These are phyloP conservation scores for Bothriochloa decipiens DNA, from an alignment of 176 grass and related monocot genomes.

Conservation along the genomic window DNA sequence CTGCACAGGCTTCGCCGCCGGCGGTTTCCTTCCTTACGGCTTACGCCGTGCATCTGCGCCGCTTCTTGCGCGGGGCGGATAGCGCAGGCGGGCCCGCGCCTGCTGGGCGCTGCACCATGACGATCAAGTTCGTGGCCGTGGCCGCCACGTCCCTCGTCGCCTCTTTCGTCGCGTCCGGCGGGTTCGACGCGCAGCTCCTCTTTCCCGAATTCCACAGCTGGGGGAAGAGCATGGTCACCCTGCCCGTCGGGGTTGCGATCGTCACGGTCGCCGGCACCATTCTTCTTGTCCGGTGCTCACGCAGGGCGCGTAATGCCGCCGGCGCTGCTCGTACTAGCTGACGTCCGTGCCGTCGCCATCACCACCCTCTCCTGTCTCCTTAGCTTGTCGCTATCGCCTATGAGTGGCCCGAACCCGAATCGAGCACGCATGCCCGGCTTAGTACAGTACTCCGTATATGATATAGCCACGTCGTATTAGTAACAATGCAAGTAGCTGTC, in stretches of 20 bases:
- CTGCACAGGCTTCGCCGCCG: neutral
- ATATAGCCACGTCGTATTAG: too few species aligned
- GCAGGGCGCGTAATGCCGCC: neutral
- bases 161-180: too few species aligned
- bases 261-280: neutral
- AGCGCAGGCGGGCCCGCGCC: neutral
- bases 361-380: too few species aligned
- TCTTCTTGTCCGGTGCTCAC: neutral
- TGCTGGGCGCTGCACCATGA: neutral
- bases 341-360: too few species aligned
- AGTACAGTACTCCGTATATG: too few species aligned
- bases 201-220: neutral
- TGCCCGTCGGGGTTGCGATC: neutral
- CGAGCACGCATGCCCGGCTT: too few species aligned
- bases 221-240: neutral
- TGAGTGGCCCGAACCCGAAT: too few species aligned
- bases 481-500: too few species aligned
- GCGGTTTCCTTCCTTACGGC: too few species aligned
- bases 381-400: too few species aligned
- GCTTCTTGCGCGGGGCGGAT: neutral
- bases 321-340: too few species aligned
- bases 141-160: too few species aligned
- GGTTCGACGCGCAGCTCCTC: neutral
- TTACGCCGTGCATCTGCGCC: neutral
- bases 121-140: neutral